Evolutionary conservation across 768 basidiomycete species (phyloP), one percentile per base, ranked within the genome.

Genomic region (Mycena kentingensis): DNA sequence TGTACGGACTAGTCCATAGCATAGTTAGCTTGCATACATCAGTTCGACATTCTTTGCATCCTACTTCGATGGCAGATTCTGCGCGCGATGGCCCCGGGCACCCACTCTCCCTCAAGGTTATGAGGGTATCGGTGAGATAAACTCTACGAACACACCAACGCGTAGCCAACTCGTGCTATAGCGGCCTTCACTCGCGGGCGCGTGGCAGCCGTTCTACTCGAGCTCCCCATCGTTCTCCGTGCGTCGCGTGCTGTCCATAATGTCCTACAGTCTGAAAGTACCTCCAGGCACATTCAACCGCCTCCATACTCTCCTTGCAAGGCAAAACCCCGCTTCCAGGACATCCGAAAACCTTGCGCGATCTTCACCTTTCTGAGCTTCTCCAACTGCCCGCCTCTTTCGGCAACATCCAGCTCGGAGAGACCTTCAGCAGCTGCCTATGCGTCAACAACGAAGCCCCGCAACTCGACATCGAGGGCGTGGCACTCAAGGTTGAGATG

Each of bases 171-270:
- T 36, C 19, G 41, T 52, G 49, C 37, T 60, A 42, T 64, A 91
- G 89, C 79, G 88, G 58, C 90, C 90, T 18, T 77, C 85, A 45
- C 68, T 93, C 43, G 83, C 87, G 3, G 80, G 77, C 57, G 79
- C 86, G 68, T 92, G 90, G 88, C 84, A 90, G 59, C 91, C 90
- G 13, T 93, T 91, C 67, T 93, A 90, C 67, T 91, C 90, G 7
- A 88, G 82, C 51, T 88, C 87, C 0, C 82, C 89, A 10, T 84
- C 88, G 6, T 88, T 92, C 62, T 90, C 89, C 11, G 85, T 78
- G 61, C 46, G 75, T 69, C n/a, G 26, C 38, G 39, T 25, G 25
- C 24, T n/a, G 15, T 24, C 25, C 35, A 37, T 45, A 4, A 47
- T n/a, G 25, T 31, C 21, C 41, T 21, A 21, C 42, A 28, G 18